Evolutionary conservation across 2,329 filamentous ascomycete species (phyloP).

Genomic region (Colletotrichum musae): DNA sequence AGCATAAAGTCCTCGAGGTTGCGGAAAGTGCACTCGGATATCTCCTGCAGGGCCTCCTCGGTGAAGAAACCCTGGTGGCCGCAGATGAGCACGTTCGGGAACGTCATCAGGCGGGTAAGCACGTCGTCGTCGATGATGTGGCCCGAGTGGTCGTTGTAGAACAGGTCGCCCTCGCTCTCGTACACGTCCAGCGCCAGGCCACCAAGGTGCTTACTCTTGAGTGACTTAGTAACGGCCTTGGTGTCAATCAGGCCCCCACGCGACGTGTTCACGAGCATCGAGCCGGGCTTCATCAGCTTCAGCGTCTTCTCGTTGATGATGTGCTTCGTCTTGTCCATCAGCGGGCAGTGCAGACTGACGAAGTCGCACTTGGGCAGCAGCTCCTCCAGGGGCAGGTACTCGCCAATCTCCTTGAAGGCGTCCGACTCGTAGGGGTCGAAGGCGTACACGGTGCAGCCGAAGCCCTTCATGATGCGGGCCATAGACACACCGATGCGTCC

Average conservation of each 20-base stretch:
- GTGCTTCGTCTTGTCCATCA: slow-evolving; percentile 71
- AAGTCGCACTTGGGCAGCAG: slow-evolving; percentile 72
- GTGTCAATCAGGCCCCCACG: slow-evolving; percentile 76
- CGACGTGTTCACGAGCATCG: slow-evolving; percentile 77
- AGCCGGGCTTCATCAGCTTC: slow-evolving; percentile 69
- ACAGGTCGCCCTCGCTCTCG: slow-evolving; percentile 74
- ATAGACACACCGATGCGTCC: slow-evolving; percentile 76
- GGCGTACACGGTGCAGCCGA: slow-evolving; percentile 74
- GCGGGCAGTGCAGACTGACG: slow-evolving; percentile 76
- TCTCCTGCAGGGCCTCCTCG: slow-evolving; percentile 74
- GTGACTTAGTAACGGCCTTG: slow-evolving; percentile 69
- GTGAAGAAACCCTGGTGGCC: slow-evolving; percentile 81
- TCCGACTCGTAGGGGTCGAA: slow-evolving; percentile 69
- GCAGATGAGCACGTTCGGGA: slow-evolving; percentile 76
- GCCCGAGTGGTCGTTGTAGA: slow-evolving; percentile 76
- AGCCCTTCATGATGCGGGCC: slow-evolving; percentile 74
- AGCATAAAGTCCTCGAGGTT: slow-evolving; percentile 66
- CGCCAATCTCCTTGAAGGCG: slow-evolving; percentile 65
- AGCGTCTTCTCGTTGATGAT: slow-evolving; percentile 71
- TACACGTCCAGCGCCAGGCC: slow-evolving; percentile 79
- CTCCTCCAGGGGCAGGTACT: slow-evolving; percentile 67
- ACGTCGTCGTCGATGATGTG: slow-evolving; percentile 77
- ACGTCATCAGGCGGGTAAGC: slow-evolving; percentile 76
- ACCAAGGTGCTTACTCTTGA: slow-evolving; percentile 73
- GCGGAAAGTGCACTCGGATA: slow-evolving; percentile 70